phyloP scores from a whole-genome alignment of 192 early-diverging fungal genomes.

The Chytriomyces sp. region DNA sequence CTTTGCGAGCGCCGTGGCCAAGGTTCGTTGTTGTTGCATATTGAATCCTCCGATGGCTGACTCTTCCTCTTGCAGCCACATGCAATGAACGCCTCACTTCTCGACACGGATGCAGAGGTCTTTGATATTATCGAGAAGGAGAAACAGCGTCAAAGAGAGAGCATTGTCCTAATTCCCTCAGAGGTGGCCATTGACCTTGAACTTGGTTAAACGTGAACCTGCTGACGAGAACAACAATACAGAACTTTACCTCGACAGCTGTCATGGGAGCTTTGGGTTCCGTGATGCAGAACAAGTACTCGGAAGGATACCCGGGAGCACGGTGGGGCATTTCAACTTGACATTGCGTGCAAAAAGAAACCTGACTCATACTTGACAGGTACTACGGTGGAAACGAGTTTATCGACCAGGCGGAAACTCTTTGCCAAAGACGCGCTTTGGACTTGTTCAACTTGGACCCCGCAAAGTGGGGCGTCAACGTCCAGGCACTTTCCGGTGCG shows the following conservation, averaged over 20 bases:
- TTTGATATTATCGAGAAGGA: slow-evolving; percentile 93
- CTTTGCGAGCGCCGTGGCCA: slow-evolving; percentile 14
- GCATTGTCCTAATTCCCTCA: slow-evolving; percentile 93
- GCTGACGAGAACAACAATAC: neutral
- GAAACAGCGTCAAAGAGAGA: slow-evolving; percentile 91
- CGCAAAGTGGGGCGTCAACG: slow-evolving; percentile 96
- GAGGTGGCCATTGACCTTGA: slow-evolving; percentile 65
- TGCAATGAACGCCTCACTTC: slow-evolving; percentile 74
- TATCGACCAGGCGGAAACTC: slow-evolving; percentile 91
- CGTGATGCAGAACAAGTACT: slow-evolving; percentile 99
- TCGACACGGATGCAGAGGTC: slow-evolving; percentile 85
- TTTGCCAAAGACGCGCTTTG: slow-evolving; percentile 96
- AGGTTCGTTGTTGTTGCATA: neutral
- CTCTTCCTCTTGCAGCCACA: neutral
- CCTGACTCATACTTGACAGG: slow-evolving; percentile 42
- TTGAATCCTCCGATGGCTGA: neutral
- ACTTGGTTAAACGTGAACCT: neutral
- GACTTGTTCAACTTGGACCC: slow-evolving; percentile 85
- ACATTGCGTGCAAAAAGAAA: neutral
- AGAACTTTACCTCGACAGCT: slow-evolving; percentile 97
- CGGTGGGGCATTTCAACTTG: slow-evolving; percentile 52
- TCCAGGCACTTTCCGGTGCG: slow-evolving; percentile 87
- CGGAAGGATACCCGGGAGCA: slow-evolving; percentile 94
- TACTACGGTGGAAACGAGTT: slow-evolving; percentile 99
- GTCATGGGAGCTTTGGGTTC: slow-evolving; percentile 97